Evolutionary conservation across 257 asterid species (phyloP).

Genomic region (Primulina eburnea): DNA sequence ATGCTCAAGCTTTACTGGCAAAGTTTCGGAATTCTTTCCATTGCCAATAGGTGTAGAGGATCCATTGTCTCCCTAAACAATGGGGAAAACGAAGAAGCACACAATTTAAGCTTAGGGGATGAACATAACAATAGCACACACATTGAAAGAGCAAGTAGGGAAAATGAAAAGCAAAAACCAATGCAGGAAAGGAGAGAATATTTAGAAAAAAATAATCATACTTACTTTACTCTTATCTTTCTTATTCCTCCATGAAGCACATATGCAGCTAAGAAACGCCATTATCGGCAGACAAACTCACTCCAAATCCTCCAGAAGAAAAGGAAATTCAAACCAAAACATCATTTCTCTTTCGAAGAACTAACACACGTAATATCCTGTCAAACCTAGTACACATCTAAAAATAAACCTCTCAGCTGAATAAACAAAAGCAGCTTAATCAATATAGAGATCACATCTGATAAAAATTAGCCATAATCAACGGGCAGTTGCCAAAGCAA

Average conservation of each 20-base stretch:
- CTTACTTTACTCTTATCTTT: slow-evolving; percentile 34
- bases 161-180: neutral
- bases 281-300: slow-evolving; percentile 27
- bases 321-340: slow-evolving; percentile 11
- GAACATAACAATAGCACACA: neutral
- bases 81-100: too few species aligned
- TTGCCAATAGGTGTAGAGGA: slow-evolving; percentile 16
- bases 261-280: slow-evolving; percentile 44
- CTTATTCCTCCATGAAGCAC: slow-evolving; percentile 40
- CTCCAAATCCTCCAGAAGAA: slow-evolving; percentile 17
- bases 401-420: slow-evolving; percentile 23
- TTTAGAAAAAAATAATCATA: neutral
- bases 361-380: slow-evolving; percentile 1
- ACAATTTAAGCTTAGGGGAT: too few species aligned
- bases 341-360: neutral
- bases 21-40: slow-evolving; percentile 24
- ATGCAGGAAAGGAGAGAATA: too few species aligned
- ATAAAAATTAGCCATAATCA: slow-evolving; percentile 56
- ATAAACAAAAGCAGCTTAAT: slow-evolving; percentile 14
- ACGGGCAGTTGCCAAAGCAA: slow-evolving; percentile 54
- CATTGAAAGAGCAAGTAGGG: neutral
- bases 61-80: slow-evolving; percentile 33
- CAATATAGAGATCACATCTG: slow-evolving; percentile 29
- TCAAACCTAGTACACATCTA: slow-evolving; percentile 32
- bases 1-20: slow-evolving; percentile 40